Evolutionary conservation across 2,329 filamentous ascomycete genomes (phyloP).

Genomic region (Lachnellula subtilissima): DNA sequence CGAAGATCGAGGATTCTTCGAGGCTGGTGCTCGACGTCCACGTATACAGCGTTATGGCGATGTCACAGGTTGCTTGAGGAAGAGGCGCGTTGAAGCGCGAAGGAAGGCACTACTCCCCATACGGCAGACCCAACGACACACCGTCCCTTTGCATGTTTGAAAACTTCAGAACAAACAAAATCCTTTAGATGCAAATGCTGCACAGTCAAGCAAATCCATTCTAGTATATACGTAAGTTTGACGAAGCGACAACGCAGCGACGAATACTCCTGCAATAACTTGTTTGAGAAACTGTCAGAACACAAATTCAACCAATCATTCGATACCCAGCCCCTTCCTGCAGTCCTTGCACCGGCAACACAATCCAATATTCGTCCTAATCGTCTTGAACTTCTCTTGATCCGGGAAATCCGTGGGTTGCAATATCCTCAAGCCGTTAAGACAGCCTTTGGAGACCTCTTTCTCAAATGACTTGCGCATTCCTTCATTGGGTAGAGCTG

Average conservation of each 20-base stretch:
- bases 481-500: background rate
- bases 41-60: background rate
- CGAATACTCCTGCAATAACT: background rate
- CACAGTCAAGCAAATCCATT: background rate
- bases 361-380: background rate
- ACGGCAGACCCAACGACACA: background rate
- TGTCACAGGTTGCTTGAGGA: background rate
- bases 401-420: background rate
- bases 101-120: background rate
- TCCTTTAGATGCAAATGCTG: background rate
- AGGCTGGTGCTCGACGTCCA: background rate
- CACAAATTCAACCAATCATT: background rate
- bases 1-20: background rate
- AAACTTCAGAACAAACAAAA: background rate
- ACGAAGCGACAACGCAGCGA: background rate
- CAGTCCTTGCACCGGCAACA: background rate
- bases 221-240: background rate
- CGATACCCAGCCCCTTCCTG: background rate
- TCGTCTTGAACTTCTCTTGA: background rate
- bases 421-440: background rate
- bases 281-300: background rate
- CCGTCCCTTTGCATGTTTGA: background rate
- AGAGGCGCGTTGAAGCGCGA: background rate
- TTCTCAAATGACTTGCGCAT: background rate
- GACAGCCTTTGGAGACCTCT: background rate